Evolutionary conservation across 805 yeast genomes (phyloP), one percentile per base, ranked within the genome.

Genomic region (Saccharomycopsis fibuligera): DNA sequence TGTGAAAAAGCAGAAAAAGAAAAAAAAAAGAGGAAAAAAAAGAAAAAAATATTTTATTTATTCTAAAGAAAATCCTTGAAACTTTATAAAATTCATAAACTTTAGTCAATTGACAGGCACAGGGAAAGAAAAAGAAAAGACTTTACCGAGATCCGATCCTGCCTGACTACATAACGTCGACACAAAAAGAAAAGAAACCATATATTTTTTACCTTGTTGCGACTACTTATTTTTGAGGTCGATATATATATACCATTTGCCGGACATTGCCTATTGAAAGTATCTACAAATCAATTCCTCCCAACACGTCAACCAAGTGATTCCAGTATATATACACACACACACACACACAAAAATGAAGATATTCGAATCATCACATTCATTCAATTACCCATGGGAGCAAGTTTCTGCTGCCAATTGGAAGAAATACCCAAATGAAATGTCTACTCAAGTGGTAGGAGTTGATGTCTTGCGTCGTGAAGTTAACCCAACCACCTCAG

Each of bases 391-490:
- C 61, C 78, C 95, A 0, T 91, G 98, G 97, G 95, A 85, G 23
- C 88, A 85, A 58, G 96, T 91, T 23, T 84, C 96, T 0, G 89
- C 95, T 1, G 97, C 98, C 45, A 89, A 90, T 66, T 91, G 99
- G 99, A 80, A 78, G 56, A 91, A 91, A 58, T 91, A 91, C 66
- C 99, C 99, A n/a, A 91, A 93, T 62, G 95, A 89, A 58, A 73
- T 83, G 50, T 81, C 96, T 5, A 77, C 95, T 0, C 99, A 91
- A 65, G 99, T 91, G 8, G 83, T 87, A 25, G 93, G 93, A 1
- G 98, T 93, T 17, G 99, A 91, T 62, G 87, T 88, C 1, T 65
- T 91, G 29, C 72, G 84, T 51, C 73, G 98, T 54, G 88, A 82
- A 57, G 60, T 88, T 19, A 76, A 79, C 56, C 66, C 72, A 1